Evolutionary conservation across 805 yeast species (phyloP).

Genomic region (Wickerhamia fluorescens): DNA sequence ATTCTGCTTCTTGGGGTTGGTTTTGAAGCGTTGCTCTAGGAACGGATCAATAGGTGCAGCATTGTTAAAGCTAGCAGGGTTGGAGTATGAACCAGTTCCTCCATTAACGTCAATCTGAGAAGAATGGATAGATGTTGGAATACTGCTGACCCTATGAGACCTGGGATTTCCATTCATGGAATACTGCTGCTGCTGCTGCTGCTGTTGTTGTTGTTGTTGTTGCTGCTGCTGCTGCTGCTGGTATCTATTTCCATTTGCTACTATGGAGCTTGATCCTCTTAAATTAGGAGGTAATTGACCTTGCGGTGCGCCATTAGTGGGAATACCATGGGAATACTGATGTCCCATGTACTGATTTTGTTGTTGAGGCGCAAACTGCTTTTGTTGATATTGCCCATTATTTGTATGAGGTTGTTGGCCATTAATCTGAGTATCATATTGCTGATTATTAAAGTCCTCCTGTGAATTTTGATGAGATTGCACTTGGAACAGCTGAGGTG

Average conservation of each 20-base stretch:
- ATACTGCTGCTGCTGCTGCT: slow-evolving; percentile 17
- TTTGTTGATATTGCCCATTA: slow-evolving; percentile 1
- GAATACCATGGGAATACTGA: slow-evolving; percentile 26
- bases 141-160: slow-evolving; percentile 9
- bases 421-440: no score
- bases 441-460: no score
- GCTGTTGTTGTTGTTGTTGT: slow-evolving; percentile 17
- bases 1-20: slow-evolving; percentile 21
- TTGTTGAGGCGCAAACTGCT: slow-evolving; percentile 1
- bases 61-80: slow-evolving; percentile 9
- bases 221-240: no score
- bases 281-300: slow-evolving; percentile 19
- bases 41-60: slow-evolving; percentile 21
- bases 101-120: slow-evolving; percentile 8
- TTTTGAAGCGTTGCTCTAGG: slow-evolving; percentile 18
- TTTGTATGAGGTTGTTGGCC: background rate
- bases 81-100: slow-evolving; percentile 9
- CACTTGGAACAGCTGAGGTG: slow-evolving; percentile 1
- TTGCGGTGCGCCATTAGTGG: slow-evolving; percentile 20
- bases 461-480: no score
- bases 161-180: slow-evolving; percentile 10
- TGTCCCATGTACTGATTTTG: slow-evolving; percentile 14
- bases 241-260: slow-evolving; percentile 8
- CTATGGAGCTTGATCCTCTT: slow-evolving; percentile 14
- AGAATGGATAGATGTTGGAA: slow-evolving; percentile 8